Evolutionary conservation across 2,329 filamentous ascomycete species (phyloP).

Genomic region (Iodosphaeria phyllophila): DNA sequence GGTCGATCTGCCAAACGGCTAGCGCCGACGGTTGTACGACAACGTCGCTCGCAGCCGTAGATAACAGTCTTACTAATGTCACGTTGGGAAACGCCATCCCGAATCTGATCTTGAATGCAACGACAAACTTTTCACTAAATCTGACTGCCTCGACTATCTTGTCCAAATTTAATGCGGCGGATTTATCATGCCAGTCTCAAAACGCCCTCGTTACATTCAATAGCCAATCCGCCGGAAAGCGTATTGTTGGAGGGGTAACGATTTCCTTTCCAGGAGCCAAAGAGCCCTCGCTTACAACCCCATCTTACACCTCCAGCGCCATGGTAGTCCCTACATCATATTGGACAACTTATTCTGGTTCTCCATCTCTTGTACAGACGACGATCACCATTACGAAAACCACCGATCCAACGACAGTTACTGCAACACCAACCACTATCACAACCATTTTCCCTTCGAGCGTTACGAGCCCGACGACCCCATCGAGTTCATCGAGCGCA

Average conservation of each 20-base stretch:
- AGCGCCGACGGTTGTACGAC: constrained; percentile 33
- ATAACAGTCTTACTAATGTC: constrained; percentile 37
- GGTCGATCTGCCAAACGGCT: constrained; percentile 28
- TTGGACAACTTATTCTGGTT: constrained; percentile 7
- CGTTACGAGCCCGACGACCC: constrained; percentile 8
- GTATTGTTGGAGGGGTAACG: constrained; percentile 4
- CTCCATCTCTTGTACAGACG: constrained; percentile 3
- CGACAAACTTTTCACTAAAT: constrained; percentile 55
- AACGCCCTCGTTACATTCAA: constrained; percentile 81
- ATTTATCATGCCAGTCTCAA: constrained; percentile 65
- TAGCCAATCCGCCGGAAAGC: constrained; percentile 24
- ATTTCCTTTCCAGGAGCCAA: constrained; percentile 6
- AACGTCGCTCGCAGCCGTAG: constrained; percentile 21
- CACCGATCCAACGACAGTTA: constrained; percentile 3
- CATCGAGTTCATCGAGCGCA: constrained; percentile 5
- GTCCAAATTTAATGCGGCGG: constrained; percentile 54
- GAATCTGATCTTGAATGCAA: constrained; percentile 45
- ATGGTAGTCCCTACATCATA: constrained; percentile 16
- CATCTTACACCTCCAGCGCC: constrained; percentile 13
- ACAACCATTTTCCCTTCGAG: constrained; percentile 9
- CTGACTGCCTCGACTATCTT: constrained; percentile 53
- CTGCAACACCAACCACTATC: constrained; percentile 3
- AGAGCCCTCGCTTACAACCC: constrained; percentile 10
- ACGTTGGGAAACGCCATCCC: constrained; percentile 70
- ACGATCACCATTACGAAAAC: constrained; percentile 4